Evolutionary conservation across 176 grass and related monocot species (phyloP).

Genomic region (Paspalum notatum): DNA sequence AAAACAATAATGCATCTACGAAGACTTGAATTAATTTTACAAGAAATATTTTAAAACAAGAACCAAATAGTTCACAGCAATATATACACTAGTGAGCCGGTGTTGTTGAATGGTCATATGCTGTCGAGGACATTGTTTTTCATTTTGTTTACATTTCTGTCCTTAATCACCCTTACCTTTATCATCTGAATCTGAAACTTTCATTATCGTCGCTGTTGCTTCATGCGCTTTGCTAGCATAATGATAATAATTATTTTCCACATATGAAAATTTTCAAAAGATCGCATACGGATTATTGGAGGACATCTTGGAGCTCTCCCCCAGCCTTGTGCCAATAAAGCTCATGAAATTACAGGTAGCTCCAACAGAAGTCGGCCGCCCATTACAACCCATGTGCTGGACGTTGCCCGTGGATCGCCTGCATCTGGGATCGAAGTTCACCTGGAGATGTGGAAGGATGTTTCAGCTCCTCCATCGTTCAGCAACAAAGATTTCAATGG

Average conservation of each 20-base stretch:
- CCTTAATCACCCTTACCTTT: neutral
- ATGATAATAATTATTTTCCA: neutral
- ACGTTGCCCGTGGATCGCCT: constrained; percentile 64
- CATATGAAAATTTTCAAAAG: constrained; percentile 52
- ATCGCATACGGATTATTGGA: constrained; percentile 82
- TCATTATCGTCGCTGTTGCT: neutral
- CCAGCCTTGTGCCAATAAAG: constrained; percentile 61
- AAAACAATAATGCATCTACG: neutral
- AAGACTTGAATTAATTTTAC: neutral
- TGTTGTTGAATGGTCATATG: neutral
- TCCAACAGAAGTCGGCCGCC: constrained; percentile 63
- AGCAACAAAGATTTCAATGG: constrained; percentile 50
- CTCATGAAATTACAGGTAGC: constrained; percentile 73
- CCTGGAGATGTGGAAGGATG: constrained; percentile 82
- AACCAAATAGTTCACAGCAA: neutral
- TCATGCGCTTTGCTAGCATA: neutral
- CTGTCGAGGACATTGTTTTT: neutral
- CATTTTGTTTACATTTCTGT: neutral
- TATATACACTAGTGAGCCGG: constrained; percentile 6
- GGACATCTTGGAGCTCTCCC: constrained; percentile 67
- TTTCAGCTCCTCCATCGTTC: constrained; percentile 53
- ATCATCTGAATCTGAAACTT: neutral
- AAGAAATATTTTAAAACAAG: neutral
- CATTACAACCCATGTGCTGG: constrained; percentile 92
- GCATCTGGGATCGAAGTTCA: constrained; percentile 82